Base-by-base conservation (phyloP, 495 filamentous ascomycete genomes). In the Achaetomiella virescens region DNA sequence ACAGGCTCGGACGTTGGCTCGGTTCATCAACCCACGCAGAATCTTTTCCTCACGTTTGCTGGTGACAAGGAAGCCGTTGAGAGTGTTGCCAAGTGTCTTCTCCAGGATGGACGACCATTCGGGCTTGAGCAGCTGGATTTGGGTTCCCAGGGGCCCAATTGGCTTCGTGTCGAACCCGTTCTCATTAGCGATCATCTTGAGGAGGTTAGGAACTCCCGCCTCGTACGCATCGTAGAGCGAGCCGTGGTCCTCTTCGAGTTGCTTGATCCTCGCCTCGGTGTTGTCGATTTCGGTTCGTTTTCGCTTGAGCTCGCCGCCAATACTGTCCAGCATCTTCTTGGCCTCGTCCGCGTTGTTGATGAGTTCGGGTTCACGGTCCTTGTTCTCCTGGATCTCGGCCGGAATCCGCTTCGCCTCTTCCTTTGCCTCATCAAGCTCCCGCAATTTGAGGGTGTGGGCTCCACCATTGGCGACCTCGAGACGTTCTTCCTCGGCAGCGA, bases 91-190 rank as follows among this genome's bases (percentile, higher is more conserved):
- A 40, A 96, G 70, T 3, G 78, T 78, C 54, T 77, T 83, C 65
- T 99, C 93, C 9, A 97, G 66, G 48, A 91, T 81, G n/a, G 78
- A 81, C 6, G 85, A 85, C 93, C 93, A 99, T 62, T 87, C 74
- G 6, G 88, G 87, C 56, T 93, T 83, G 22, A 83, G 74, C 36
- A 97, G 69, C 49, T 80, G 82, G 21, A 97, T 76, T 61, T 90
- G 79, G 10, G 81, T 71, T 21, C 90, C 95, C 12, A 97, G 78
- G 0, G 93, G 93, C 0, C 93, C 93, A 33, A 97, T 75, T 44
- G 95, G 93, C 41, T 78, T 86, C 36, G 78, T 72, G 21, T 71
- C 67, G 59, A 93, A 97, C 0, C 82, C 69, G 2, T 52, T 60
- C 49, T 96, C 89, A 40, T 77, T 70, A 6, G 81, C 76, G 61